Base-by-base conservation (phyloP, 106 monocot genomes). In the Amphibolis antarctica region DNA sequence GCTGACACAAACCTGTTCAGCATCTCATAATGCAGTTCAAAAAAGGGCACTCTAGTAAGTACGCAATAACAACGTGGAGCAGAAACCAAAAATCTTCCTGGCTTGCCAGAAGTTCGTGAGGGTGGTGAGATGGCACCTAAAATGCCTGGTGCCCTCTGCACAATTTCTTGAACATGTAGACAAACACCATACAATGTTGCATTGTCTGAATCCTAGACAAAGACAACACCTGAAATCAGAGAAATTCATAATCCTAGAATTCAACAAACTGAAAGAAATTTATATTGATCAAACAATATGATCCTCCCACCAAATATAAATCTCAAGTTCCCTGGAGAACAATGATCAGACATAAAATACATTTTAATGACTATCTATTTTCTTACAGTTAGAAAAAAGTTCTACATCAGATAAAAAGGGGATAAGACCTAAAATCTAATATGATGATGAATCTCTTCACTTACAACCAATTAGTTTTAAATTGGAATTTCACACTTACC, bases 11-110 rank as follows among this genome's bases (percentile, higher is more conserved):
- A 94, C 94, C 94, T 94, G 84, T 96, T 96, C 66, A 96, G 69
- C 89, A 96, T 96, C 80, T 96, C 89, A 82, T 76, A 96, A 44
- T 96, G 96, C 24, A 96, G 80, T 71, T 96, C 96, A 76, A 96
- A 96, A 66, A 84, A 89, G 14, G 96, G 96, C 42, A 96, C 81
- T 74, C 77, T 81, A 52, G 96, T 96, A 62, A 96, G 83, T 49
- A 96, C 42, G 55, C 96, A 96, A 71, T 96, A 96, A 75, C 96
- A 96, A 19, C 96, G 89, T 51, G 96, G 86, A 68, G 96, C 96
- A 70, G 96, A 78, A 64, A 96, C 89, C 71, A 90, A 77, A 74
- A 82, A 90, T 51, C 86, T 81, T 61, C 82, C 80, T 1, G 69
- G 49, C 64, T 78, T 86, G 71, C 76, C 63, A 51, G 72, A 71